Evolutionary conservation across 2,329 filamentous ascomycete genomes (phyloP), one percentile per base, ranked within the genome.

Genomic region (Xylariaceae sp.): DNA sequence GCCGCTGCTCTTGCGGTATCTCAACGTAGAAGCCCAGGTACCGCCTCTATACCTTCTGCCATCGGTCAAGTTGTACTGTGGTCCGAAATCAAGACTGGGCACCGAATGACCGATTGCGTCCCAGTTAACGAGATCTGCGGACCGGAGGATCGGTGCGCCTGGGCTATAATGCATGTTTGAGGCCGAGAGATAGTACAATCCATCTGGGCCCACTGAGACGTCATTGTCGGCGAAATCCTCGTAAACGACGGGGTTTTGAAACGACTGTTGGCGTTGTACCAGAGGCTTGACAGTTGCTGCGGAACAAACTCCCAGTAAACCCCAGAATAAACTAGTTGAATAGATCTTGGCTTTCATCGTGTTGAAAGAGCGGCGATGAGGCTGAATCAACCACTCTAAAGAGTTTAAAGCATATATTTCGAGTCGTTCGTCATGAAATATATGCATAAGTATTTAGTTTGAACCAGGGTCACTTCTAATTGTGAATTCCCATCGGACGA

Each of bases 21-120:
- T 51, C 48, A 66, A 47, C 6, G 60, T 65, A 9, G 58, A 63
- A 4, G 65, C 65, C 64, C 64, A 67, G 6, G 61, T 66, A 4
- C 64, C 64, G 14, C 58, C 52, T 6, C 60, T 44, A 41, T 65
- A 67, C 16, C 57, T 59, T 4, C 36, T 33, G 7, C 37, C 53
- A 5, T 37, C 39, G 2, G 53, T 56, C 9, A 66, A 45, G 26
- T 64, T 52, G 24, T 66, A 67, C 44, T 26, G 28, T 26, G 26
- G 19, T 12, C 41, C 41, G 19, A 53, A 53, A 24, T 46, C 41
- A 8, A 53, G 53, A 24, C 17, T 43, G 14, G 40, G 40, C 12
- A 52, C 39, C 14, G 50, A 53, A 14, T 53, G 50, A 1, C 50
- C 50, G 33, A 45, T 36, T 14, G 34, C 24, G 3, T 45, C 39